Evolutionary conservation across 176 grass and related monocot genomes (phyloP).

Genomic region (Oryza rufipogon): DNA sequence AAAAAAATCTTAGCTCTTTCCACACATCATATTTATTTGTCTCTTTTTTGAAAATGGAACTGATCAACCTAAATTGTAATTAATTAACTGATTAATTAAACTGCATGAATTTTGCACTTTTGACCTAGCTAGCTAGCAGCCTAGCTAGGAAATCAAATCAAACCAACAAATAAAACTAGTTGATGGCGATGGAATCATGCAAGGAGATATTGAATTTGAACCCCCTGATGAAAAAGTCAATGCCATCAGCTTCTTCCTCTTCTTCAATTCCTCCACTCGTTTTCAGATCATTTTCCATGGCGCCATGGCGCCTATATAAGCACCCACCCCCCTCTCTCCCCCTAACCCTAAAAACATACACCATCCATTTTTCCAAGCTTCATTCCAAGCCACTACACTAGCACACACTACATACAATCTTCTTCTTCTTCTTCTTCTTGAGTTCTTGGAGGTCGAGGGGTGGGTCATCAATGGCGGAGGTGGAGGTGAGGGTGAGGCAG

Average conservation of each 20-base stretch:
- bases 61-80: not conserved
- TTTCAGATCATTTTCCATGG: slow-evolving; percentile 1
- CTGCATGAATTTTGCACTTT: not conserved
- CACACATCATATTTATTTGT: not conserved
- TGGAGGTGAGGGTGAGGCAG: not conserved
- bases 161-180: not conserved
- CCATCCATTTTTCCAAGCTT: not conserved
- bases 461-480: no score
- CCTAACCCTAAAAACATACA: not conserved
- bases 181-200: no score
- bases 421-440: no score
- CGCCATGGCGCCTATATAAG: not conserved
- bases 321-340: not conserved
- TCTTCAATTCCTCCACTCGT: not conserved
- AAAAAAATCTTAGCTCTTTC: not conserved
- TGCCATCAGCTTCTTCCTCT: not conserved
- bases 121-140: not conserved
- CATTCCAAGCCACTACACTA: not conserved
- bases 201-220: not conserved
- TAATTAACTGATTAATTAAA: not conserved
- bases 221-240: not conserved
- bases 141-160: not conserved
- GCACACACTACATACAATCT: no score
- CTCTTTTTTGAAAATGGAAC: not conserved
- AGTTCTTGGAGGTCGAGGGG: no score